Conservation (phyloP, 495 filamentous ascomycete genomes). For the Penicillium fimorum region DNA sequence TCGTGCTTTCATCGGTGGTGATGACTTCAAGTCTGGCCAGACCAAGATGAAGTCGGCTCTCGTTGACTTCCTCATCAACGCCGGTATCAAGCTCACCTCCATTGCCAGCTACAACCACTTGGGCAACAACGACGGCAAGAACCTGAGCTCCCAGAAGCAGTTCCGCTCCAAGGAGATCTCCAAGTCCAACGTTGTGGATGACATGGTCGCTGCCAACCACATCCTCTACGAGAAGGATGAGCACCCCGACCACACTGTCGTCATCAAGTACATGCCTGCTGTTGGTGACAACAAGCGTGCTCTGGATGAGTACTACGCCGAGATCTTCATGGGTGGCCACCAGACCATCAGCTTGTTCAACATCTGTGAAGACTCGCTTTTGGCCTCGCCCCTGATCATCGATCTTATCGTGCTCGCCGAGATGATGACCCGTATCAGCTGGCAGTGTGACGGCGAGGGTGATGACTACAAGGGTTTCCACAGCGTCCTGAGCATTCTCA, state of each 20-base stretch:
- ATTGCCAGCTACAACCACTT: slow-evolving; percentile 99
- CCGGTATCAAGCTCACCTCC: slow-evolving; percentile 97
- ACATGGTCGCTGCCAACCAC: slow-evolving; percentile 95
- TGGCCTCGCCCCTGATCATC: slow-evolving; percentile 97
- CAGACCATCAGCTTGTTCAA: slow-evolving; percentile 99
- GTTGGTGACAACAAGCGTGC: slow-evolving; percentile 99
- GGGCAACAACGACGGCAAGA: slow-evolving; percentile 99
- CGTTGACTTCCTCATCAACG: slow-evolving; percentile 97
- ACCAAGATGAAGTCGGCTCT: slow-evolving; percentile 99
- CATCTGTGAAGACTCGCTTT: slow-evolving; percentile 96
- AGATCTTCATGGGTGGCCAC: slow-evolving; percentile 99
- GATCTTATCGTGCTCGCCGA: slow-evolving; percentile 89
- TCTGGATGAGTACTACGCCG: slow-evolving; percentile 96
- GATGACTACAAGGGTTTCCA: slow-evolving; percentile 91
- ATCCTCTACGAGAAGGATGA: slow-evolving; percentile 87
- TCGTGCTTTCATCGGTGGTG: slow-evolving; percentile 89
- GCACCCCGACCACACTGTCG: slow-evolving; percentile 85
- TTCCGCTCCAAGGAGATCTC: slow-evolving; percentile 99
- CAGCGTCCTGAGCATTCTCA: slow-evolving; percentile 93
- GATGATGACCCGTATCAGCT: slow-evolving; percentile 97
- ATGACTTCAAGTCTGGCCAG: slow-evolving; percentile 99
- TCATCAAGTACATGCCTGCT: slow-evolving; percentile 99
- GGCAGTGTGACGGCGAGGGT: slow-evolving; percentile 63
- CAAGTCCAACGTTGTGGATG: slow-evolving; percentile 98
- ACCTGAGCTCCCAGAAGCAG: slow-evolving; percentile 93